Evolutionary conservation across 2,329 filamentous ascomycete genomes (phyloP).

Genomic region (Diaporthe aspalathi): DNA sequence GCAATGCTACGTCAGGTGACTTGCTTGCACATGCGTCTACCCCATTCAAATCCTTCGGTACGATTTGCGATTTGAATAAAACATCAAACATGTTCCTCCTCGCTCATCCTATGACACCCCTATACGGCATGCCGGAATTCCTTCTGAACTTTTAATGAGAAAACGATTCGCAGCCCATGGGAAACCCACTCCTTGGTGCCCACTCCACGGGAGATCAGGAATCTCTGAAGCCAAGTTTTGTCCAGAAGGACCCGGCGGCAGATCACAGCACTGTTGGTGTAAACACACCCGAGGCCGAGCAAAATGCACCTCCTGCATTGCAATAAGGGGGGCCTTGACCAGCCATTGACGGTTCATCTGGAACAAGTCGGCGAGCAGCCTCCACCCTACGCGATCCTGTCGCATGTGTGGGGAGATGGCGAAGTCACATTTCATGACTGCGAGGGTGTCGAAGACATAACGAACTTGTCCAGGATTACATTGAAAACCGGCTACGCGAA

Average conservation of each 20-base stretch:
- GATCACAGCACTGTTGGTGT: background rate
- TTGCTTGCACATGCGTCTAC: background rate
- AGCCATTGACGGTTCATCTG: background rate
- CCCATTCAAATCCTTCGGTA: background rate
- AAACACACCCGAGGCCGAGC: background rate
- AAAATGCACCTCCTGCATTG: conserved; percentile 14
- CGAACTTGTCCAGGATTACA: background rate
- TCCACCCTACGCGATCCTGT: conserved; percentile 20
- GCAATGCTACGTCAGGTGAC: background rate
- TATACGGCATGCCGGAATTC: background rate
- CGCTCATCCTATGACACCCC: background rate
- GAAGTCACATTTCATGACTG: conserved; percentile 22
- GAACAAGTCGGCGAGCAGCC: conserved; percentile 23
- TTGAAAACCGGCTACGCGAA: conserved; percentile 12
- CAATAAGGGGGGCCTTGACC: background rate
- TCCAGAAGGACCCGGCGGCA: background rate
- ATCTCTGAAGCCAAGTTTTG: background rate
- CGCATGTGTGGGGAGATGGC: conserved; percentile 17
- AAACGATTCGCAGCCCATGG: background rate
- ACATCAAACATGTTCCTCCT: too few species aligned
- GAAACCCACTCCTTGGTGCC: background rate
- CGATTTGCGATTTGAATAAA: too few species aligned
- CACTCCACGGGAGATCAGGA: background rate
- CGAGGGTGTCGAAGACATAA: conserved; percentile 7
- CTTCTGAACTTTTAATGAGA: background rate